Conservation (phyloP, 495 filamentous ascomycete genomes). For the Thozetella sp. region DNA sequence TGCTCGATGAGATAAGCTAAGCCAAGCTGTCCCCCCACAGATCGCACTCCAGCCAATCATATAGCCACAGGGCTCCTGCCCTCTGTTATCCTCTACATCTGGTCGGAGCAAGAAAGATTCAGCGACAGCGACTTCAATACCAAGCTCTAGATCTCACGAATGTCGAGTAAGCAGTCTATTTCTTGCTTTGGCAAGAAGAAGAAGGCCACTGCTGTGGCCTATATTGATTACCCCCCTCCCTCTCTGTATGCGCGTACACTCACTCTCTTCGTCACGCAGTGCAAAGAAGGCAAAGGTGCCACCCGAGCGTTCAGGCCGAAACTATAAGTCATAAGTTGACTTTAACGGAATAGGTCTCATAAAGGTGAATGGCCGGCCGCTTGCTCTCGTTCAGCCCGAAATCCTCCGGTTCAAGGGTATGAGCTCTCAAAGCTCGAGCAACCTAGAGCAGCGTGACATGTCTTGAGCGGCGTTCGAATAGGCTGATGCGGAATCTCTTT, state of each 20-base stretch:
- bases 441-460: background rate
- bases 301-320: background rate
- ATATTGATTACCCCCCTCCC: background rate
- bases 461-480: too few species aligned
- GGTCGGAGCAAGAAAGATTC: background rate
- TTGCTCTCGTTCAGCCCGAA: slow-evolving; percentile 85
- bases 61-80: background rate
- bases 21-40: background rate
- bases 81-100: background rate
- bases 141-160: background rate
- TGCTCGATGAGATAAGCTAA: background rate
- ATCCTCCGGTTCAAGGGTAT: slow-evolving; percentile 90
- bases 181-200: slow-evolving; percentile 97
- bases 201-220: slow-evolving; percentile 80
- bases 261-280: slow-evolving; percentile 47
- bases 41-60: background rate
- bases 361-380: slow-evolving; percentile 93
- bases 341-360: slow-evolving; percentile 88
- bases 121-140: background rate
- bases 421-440: slow-evolving; percentile 9
- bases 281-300: slow-evolving; percentile 55
- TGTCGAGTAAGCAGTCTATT: slow-evolving; percentile 71
- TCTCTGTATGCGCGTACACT: background rate
- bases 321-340: slow-evolving; percentile 19
- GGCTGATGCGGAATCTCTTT: background rate